Conservation (phyloP, 202 grass and related monocot species). For the Brachypodium distachyon region DNA sequence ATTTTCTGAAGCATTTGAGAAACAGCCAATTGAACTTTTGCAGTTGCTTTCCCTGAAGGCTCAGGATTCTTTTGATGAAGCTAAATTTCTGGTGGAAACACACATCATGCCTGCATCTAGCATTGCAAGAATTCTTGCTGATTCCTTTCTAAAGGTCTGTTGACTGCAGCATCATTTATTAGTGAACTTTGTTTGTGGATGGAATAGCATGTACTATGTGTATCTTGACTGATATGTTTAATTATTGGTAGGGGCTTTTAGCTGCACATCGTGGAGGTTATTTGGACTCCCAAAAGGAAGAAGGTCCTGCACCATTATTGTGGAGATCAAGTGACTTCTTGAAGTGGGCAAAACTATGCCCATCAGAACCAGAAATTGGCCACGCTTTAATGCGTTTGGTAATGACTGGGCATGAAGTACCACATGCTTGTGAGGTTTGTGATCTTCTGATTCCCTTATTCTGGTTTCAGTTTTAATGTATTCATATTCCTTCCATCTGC, state of each 20-base stretch:
- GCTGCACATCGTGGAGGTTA: conserved; percentile 90
- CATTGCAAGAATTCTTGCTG: conserved; percentile 78
- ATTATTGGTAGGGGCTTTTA: conserved; percentile 62
- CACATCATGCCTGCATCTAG: conserved; percentile 66
- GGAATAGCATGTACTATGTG: not conserved
- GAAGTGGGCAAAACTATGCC: conserved; percentile 93
- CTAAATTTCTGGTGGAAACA: conserved; percentile 77
- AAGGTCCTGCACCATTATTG: conserved; percentile 83
- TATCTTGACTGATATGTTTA: conserved; percentile 19
- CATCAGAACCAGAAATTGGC: conserved; percentile 85
- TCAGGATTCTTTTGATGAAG: conserved; percentile 86
- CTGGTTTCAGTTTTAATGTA: not conserved
- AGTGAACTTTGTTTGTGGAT: not conserved
- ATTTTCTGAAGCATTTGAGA: conserved; percentile 88
- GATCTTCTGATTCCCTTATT: not conserved
- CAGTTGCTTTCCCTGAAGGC: conserved; percentile 94
- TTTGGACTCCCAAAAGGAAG: conserved; percentile 88
- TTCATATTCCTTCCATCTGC: not conserved
- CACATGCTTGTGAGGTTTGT: conserved; percentile 87
- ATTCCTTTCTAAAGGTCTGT: conserved; percentile 85
- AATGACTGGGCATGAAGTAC: conserved; percentile 98
- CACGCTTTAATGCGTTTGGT: conserved; percentile 97
- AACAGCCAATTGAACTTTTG: conserved; percentile 79
- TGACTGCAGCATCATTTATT: conserved; percentile 23
- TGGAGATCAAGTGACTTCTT: conserved; percentile 97